These are phyloP conservation scores for Rheum nobile DNA, from an alignment of 148 eudicot genomes.

Conservation along the genomic window DNA sequence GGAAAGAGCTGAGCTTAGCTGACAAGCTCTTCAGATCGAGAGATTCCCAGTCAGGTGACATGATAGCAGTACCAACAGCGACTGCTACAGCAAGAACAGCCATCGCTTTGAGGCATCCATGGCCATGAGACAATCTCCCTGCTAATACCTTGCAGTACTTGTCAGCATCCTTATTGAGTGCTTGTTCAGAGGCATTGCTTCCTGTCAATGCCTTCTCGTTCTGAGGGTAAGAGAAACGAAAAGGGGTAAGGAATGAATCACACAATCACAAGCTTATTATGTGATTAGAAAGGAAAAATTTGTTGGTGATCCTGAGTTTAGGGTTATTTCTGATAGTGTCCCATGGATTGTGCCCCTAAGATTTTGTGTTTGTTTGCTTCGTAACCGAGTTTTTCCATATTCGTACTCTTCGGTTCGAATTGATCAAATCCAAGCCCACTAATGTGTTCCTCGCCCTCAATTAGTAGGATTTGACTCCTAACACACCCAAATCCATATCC, in stretches of 20 bases:
- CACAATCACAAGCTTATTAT: not conserved
- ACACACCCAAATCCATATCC: too few species aligned
- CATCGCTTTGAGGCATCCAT: constrained; percentile 45
- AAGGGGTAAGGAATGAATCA: not conserved
- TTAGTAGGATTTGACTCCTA: too few species aligned
- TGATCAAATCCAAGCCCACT: too few species aligned
- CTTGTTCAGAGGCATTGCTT: constrained; percentile 22
- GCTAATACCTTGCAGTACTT: constrained; percentile 48
- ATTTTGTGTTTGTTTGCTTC: too few species aligned
- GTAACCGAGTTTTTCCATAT: too few species aligned
- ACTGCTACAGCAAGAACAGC: constrained; percentile 24
- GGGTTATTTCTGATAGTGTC: too few species aligned
- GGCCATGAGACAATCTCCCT: constrained; percentile 50
- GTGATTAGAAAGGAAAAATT: too few species aligned
- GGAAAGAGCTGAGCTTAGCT: constrained; percentile 33
- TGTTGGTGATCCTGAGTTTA: too few species aligned
- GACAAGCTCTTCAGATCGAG: constrained; percentile 44
- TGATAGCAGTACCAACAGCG: constrained; percentile 42
- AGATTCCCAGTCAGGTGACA: constrained; percentile 24
- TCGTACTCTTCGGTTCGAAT: too few species aligned
- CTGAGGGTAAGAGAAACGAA: constrained; percentile 25
- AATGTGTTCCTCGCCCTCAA: too few species aligned
- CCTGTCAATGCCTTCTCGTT: constrained; percentile 47
- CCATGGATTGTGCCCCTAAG: too few species aligned
- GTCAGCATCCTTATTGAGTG: constrained; percentile 45